Base-by-base conservation (phyloP, 2,329 filamentous ascomycete genomes). In the Penicillium hesseltinei region DNA sequence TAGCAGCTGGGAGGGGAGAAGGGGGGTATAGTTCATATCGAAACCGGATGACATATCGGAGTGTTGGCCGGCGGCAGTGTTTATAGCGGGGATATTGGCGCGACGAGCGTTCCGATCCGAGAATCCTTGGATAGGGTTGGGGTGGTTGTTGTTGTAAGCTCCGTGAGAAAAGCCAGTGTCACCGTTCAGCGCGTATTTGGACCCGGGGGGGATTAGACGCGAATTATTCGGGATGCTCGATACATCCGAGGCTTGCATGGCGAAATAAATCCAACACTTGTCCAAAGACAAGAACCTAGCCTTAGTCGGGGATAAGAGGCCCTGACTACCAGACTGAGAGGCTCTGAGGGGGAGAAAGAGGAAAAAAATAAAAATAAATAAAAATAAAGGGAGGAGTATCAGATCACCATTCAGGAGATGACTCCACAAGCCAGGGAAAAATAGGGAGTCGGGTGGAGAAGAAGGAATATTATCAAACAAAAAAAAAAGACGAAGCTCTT, bases 11-110 rank as follows among this genome's bases (percentile, higher is more conserved):
- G 93, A 97, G 36, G 94, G 94, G 38, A 99, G 85, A 64, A 99
- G 84, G 63, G 94, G 93, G 11, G 94, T 97, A 77, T 97, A 97
- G 78, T 97, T 94, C 93, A 97, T 97, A 72, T 97, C 94, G 72
- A 92, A 96, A 43, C 85, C 91, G 17, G 94, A 92, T 25, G 89
- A 82, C 85, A 96, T 86, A 63, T 96, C 92, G 68, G 83, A 84
- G 58, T 78, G 53, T 69, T 84, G 82, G 61, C 81, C 78, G 53
- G 76, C 77, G 62, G 89, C 87, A 23, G 94, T 97, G 76, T 97
- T 97, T 79, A 97, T 96, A 62, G 88, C 87, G 62, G 93, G 91
- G 70, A 97, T 90, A 78, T 95, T 96, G 61, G 76, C 76, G 66
- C 92, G 85, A 69, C 92, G 89, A 65, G 89, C 86, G 76, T 95